Evolutionary conservation across 2,329 filamentous ascomycete species (phyloP).

Genomic region (Aspergillus alliaceus): DNA sequence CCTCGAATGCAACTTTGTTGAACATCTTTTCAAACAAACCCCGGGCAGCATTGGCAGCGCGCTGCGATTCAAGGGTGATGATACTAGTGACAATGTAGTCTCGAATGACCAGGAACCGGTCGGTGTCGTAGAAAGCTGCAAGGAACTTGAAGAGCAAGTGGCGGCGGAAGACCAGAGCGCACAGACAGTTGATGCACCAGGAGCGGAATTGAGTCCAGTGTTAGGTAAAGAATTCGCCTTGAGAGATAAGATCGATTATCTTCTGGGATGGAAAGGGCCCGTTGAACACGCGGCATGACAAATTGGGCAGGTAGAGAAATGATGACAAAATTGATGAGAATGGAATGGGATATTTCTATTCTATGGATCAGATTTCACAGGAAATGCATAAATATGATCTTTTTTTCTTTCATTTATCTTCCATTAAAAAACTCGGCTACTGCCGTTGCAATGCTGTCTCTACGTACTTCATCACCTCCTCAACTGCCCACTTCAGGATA

Average conservation of each 20-base stretch:
- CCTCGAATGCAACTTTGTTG: neutral
- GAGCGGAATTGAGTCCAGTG: neutral
- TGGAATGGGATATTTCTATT: neutral
- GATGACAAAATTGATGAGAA: neutral
- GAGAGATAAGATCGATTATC: slow-evolving; percentile 33
- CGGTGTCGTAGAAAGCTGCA: neutral
- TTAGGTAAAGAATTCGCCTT: slow-evolving; percentile 6
- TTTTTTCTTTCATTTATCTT: neutral
- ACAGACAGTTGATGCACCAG: neutral
- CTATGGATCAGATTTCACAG: neutral
- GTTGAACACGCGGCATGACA: neutral
- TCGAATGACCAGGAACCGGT: neutral
- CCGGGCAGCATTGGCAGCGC: neutral
- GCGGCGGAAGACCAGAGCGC: neutral
- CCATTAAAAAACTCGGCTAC: neutral
- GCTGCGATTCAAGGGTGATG: neutral
- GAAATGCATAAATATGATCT: neutral
- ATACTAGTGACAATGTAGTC: neutral
- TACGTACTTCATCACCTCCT: slow-evolving; percentile 53
- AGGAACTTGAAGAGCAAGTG: neutral
- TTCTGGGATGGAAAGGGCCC: slow-evolving; percentile 35
- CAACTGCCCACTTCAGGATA: slow-evolving; percentile 68
- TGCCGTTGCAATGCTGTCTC: neutral
- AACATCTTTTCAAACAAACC: neutral
- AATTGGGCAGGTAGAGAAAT: neutral